Evolutionary conservation across 768 basidiomycete genomes (phyloP).

Genomic region (Naganishia antarctica): DNA sequence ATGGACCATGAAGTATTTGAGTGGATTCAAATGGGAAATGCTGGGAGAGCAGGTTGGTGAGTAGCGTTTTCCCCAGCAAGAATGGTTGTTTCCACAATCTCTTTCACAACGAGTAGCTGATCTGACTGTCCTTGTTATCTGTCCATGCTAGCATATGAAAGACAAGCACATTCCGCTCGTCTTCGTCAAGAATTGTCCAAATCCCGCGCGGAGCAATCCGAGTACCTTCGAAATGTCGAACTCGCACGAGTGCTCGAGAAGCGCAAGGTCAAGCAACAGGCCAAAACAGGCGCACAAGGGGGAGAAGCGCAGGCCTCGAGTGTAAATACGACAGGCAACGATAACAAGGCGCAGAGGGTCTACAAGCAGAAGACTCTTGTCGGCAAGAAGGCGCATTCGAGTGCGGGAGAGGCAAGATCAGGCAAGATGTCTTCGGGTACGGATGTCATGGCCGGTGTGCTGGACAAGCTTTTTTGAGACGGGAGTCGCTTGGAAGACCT

Average conservation of each 20-base stretch:
- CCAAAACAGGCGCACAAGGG: slow-evolving; percentile 14
- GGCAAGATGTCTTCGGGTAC: not conserved
- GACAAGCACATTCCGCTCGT: slow-evolving; percentile 77
- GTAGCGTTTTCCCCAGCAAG: slow-evolving; percentile 45
- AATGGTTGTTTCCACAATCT: not conserved
- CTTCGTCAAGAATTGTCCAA: slow-evolving; percentile 87
- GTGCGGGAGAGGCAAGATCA: not conserved
- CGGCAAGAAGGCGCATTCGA: slow-evolving; percentile 10
- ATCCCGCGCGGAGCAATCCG: slow-evolving; percentile 79
- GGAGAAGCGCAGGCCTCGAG: not conserved
- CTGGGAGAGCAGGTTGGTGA: slow-evolving; percentile 94
- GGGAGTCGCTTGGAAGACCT: no score
- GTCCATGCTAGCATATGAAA: slow-evolving; percentile 70
- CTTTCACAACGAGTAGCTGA: no score
- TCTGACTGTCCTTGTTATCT: not conserved
- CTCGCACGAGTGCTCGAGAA: slow-evolving; percentile 65
- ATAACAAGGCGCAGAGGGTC: slow-evolving; percentile 16
- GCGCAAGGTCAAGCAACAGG: slow-evolving; percentile 43
- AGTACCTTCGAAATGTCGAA: slow-evolving; percentile 91
- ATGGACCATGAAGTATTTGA: slow-evolving; percentile 99
- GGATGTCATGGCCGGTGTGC: slow-evolving; percentile 8
- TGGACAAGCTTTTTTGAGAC: slow-evolving; percentile 3
- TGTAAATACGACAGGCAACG: not conserved
- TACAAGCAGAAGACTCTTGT: slow-evolving; percentile 19
- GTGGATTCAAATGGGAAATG: slow-evolving; percentile 98